Evolutionary conservation across 2,329 filamentous ascomycete species (phyloP), one percentile per base, ranked within the genome.

Genomic region (Calonectria leucothoes): DNA sequence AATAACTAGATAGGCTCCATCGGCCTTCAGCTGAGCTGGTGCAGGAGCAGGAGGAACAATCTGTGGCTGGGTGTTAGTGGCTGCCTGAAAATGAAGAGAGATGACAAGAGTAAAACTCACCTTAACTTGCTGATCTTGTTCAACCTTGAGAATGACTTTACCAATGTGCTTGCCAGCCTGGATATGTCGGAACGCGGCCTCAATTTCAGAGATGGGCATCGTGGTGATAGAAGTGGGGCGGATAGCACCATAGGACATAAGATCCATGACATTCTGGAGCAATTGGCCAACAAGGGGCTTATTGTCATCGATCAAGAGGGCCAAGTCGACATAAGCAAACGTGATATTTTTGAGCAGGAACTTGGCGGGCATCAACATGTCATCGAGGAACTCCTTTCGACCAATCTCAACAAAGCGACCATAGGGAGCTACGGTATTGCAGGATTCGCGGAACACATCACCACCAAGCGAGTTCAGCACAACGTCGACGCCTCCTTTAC

Each of bases 1-100:
- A 25, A 72, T 70, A 11, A 80, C 71, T 6, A 79, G 51, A 64
- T 79, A 80, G 10, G 77, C 70, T 8, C 71, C 76, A 27, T 77
- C 51, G 10, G 23, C 3, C n/a, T 69, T 37, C 14, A 77, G 29
- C 6, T 66, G 55, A 3, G 55, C 33, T 6, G 39, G 57, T 20
- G 33, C 31, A 31, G 64, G 29, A 57, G 57, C 31, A 57, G 63
- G 23, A 59, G 45, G 66, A 20, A 69, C 55, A 42, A 70, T 57
- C 68, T 70, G 35, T 11, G 17, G 39, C 20, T 20, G 35, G n/a
- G n/a, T 39, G 55, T 59, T 20, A 59, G 55, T 59, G 33, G 11
- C 11, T 27, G 3, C 27, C 15, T 1, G 33, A 17, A 25, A 23
- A 52, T 11, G 23, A 25, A 3, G 45, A 42, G 6, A 42, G 27